phyloP scores from a whole-genome alignment of 2,329 filamentous ascomycete genomes.

The Arthrobotrys conoides region DNA sequence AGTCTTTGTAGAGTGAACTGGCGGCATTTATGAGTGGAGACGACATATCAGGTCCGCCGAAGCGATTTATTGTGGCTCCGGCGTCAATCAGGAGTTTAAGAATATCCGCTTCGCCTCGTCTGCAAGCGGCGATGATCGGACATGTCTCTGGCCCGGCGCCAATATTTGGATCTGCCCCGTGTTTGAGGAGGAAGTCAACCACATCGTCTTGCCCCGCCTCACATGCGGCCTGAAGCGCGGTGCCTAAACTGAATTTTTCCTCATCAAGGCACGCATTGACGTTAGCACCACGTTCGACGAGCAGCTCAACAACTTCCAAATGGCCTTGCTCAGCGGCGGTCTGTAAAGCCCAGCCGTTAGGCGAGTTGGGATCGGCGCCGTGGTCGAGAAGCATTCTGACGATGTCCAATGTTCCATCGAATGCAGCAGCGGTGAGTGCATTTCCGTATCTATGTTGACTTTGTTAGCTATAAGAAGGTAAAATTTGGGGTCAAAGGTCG shows the following conservation, averaged over 20 bases:
- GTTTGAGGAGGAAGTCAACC: constrained; percentile 67
- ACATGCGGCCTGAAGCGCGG: constrained; percentile 68
- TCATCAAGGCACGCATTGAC: constrained; percentile 65
- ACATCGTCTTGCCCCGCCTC: constrained; percentile 66
- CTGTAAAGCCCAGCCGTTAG: constrained; percentile 46
- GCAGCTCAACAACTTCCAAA: constrained; percentile 31
- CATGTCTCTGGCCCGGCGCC: constrained; percentile 66
- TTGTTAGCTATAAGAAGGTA: constrained; percentile 63
- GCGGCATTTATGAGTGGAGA: constrained; percentile 68
- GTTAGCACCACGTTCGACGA: constrained; percentile 40
- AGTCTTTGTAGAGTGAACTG: constrained; percentile 66
- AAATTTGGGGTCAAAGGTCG: constrained; percentile 28
- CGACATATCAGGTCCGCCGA: constrained; percentile 66
- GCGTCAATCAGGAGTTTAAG: constrained; percentile 66
- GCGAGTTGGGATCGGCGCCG: constrained; percentile 38
- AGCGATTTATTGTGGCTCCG: constrained; percentile 66
- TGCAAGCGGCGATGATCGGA: constrained; percentile 67
- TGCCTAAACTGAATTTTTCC: constrained; percentile 65
- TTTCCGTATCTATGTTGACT: constrained; percentile 62
- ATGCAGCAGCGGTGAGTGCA: constrained; percentile 55
- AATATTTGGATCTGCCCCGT: constrained; percentile 67
- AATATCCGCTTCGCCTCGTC: constrained; percentile 66
- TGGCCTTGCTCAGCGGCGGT: constrained; percentile 47
- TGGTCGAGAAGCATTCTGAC: constrained; percentile 48
- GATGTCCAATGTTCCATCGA: constrained; percentile 7